Evolutionary conservation across 768 basidiomycete genomes (phyloP).

Genomic region (Holtermanniella nyarrowii): DNA sequence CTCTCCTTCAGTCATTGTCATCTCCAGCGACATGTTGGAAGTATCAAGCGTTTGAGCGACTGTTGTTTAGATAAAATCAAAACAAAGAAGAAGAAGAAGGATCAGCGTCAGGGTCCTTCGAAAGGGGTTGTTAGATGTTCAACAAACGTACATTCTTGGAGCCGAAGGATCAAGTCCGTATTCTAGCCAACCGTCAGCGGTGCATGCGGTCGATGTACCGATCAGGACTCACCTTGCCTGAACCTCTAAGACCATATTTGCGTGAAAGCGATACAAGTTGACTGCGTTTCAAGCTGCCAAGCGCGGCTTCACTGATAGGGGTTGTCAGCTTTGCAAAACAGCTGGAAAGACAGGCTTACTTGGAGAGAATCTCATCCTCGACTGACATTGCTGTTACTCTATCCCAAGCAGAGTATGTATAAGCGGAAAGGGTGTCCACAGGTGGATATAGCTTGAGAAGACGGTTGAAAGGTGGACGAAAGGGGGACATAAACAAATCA

Average conservation of each 20-base stretch:
- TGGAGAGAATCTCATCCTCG: constrained; percentile 24
- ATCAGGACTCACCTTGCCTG: constrained; percentile 29
- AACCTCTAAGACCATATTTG: constrained; percentile 28
- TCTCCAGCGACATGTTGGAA: neutral
- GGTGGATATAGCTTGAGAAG: neutral
- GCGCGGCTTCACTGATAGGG: constrained; percentile 21
- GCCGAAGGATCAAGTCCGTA: constrained; percentile 20
- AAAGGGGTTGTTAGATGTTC: neutral
- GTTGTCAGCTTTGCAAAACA: neutral
- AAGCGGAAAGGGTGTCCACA: too few species aligned
- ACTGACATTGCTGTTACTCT: constrained; percentile 1
- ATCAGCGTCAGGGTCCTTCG: neutral
- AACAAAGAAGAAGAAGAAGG: too few species aligned
- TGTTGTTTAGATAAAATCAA: neutral
- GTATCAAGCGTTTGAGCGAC: neutral
- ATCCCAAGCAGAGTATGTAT: neutral
- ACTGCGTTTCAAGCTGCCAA: constrained; percentile 29
- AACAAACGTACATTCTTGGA: constrained; percentile 24
- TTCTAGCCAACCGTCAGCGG: constrained; percentile 12
- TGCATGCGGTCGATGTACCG: neutral
- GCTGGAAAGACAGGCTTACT: constrained; percentile 12
- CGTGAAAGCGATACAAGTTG: constrained; percentile 32
- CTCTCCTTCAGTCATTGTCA: too few species aligned
- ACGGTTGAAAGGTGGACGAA: neutral
- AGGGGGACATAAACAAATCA: neutral